Evolutionary conservation across 2,329 filamentous ascomycete species (phyloP).

Genomic region (Venturia carpophila): DNA sequence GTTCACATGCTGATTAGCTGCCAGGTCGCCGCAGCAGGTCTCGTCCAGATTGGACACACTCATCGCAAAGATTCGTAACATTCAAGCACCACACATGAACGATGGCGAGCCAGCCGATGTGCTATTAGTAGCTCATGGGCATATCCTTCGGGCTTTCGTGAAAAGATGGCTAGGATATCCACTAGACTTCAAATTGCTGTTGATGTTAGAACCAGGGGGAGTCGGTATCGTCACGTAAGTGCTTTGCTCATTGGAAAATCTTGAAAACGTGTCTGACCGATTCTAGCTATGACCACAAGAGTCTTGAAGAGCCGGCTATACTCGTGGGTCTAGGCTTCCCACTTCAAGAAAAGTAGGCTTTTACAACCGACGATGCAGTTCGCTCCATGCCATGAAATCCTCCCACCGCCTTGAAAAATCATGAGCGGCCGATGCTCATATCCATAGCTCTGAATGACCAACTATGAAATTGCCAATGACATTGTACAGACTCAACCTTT

Average conservation of each 20-base stretch:
- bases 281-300: conserved; percentile 32
- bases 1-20: background rate
- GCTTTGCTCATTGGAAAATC: background rate
- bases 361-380: background rate
- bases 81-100: conserved; percentile 36
- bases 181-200: conserved; percentile 33
- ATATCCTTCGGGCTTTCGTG: conserved; percentile 39
- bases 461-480: background rate
- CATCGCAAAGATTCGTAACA: conserved; percentile 34
- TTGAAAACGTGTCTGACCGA: background rate
- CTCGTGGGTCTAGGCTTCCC: conserved; percentile 29
- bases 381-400: background rate
- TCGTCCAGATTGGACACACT: conserved; percentile 36
- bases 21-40: conserved; percentile 32
- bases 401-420: background rate
- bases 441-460: background rate
- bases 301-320: conserved; percentile 35
- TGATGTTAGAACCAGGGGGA: conserved; percentile 23
- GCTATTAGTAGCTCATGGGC: conserved; percentile 35
- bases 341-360: conserved; percentile 6
- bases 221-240: conserved; percentile 16
- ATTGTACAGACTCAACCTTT: background rate
- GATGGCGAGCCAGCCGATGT: conserved; percentile 35
- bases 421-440: background rate
- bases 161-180: conserved; percentile 41